phyloP scores from a whole-genome alignment of 1,139 yeast genomes.

The Taiozyma sp. region DNA sequence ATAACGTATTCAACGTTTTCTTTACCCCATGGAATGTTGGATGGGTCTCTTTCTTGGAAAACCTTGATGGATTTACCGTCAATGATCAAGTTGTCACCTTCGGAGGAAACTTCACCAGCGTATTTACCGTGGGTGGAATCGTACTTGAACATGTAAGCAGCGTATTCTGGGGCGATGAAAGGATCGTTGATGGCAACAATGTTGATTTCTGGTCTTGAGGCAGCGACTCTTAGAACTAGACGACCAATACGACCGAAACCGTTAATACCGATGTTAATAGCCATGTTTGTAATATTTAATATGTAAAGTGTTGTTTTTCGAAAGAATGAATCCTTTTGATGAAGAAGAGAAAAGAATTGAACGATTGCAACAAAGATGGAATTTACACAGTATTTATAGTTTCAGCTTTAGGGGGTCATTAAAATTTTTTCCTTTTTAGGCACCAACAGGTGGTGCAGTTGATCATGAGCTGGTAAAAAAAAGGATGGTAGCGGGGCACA shows the following conservation, averaged over 20 bases:
- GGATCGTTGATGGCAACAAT: conserved; percentile 84
- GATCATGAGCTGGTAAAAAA: neutral
- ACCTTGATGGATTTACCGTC: conserved; percentile 65
- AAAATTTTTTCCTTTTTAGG: neutral
- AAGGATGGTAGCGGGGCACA: neutral
- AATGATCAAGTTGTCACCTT: conserved; percentile 52
- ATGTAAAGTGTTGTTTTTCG: neutral
- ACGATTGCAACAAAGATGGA: neutral
- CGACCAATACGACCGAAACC: conserved; percentile 91
- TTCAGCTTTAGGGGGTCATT: neutral
- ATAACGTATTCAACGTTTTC: conserved; percentile 73
- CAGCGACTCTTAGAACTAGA: conserved; percentile 73
- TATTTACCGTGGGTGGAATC: conserved; percentile 81
- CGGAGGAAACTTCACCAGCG: conserved; percentile 60
- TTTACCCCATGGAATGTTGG: conserved; percentile 78
- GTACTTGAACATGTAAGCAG: conserved; percentile 85
- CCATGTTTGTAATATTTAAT: conserved; percentile 13
- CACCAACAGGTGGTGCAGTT: neutral
- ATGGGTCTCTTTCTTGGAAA: conserved; percentile 76
- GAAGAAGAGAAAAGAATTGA: neutral
- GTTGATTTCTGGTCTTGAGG: conserved; percentile 54
- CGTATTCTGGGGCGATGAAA: conserved; percentile 76
- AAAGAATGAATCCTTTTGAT: neutral
- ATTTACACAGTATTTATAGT: neutral
- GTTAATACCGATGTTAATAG: conserved; percentile 65